These are phyloP conservation scores for Rhizophagus clarus DNA, from an alignment of 192 early-diverging fungal genomes.

Conservation along the genomic window DNA sequence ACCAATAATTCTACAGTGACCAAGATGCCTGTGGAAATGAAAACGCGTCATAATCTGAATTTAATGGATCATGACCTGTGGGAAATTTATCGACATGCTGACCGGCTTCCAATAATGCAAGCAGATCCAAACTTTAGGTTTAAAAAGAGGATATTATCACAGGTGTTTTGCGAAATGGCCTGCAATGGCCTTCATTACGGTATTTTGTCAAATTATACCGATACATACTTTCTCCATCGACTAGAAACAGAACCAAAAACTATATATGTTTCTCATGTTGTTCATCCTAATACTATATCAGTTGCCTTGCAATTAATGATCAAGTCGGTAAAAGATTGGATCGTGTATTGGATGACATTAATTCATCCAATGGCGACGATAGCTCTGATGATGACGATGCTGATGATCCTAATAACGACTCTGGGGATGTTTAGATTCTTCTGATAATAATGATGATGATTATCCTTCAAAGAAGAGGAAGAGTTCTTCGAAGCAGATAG, in stretches of 20 bases:
- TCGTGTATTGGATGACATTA: neutral
- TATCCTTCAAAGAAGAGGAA: neutral
- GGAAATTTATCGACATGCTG: slow-evolving; percentile 10
- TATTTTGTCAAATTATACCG: slow-evolving; percentile 20
- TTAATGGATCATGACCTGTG: slow-evolving; percentile 11
- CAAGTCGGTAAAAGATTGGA: slow-evolving; percentile 9
- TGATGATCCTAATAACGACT: neutral
- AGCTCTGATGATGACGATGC: neutral
- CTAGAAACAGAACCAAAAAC: neutral
- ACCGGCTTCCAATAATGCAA: neutral
- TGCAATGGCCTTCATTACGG: slow-evolving; percentile 16
- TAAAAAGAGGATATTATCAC: slow-evolving; percentile 18
- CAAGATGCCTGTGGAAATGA: slow-evolving; percentile 21
- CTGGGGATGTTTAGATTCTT: neutral
- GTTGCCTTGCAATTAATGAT: slow-evolving; percentile 19
- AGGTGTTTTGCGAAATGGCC: slow-evolving; percentile 26
- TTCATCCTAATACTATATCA: slow-evolving; percentile 15
- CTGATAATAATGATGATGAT: neutral
- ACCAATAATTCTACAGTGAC: slow-evolving; percentile 13
- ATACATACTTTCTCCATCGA: slow-evolving; percentile 17
- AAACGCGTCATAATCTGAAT: slow-evolving; percentile 21
- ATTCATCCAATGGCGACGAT: slow-evolving; percentile 9
- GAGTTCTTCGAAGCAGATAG: neutral
- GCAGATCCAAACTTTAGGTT: neutral
- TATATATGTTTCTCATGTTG: slow-evolving; percentile 16